A percentile compares a stretch with the other conserved stretches of the same genome.
phyloP scores from a whole-genome alignment of 225 moss, liverwort and hornwort genomes.

The Polytrichum commune region DNA sequence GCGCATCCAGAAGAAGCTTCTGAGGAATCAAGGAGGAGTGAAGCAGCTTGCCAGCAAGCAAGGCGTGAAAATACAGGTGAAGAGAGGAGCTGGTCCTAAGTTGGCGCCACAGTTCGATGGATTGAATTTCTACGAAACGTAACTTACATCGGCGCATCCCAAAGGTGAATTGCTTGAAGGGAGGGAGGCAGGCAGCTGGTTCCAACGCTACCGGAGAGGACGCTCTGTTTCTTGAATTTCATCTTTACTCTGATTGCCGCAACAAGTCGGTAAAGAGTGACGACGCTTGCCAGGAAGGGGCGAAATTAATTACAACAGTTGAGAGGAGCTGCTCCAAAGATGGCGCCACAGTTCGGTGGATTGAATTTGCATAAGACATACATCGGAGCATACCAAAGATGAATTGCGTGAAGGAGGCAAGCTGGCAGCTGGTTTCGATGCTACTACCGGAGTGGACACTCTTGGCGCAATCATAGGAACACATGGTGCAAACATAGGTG shows the following conservation, averaged over 20 bases:
- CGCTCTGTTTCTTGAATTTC: background rate
- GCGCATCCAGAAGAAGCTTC: background rate
- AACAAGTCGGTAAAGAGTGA: background rate
- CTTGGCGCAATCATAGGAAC: too few relatives aligned
- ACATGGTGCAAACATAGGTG: too few relatives aligned
- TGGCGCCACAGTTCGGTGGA: slow-evolving; percentile 50
- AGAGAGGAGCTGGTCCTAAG: slow-evolving; percentile 21
- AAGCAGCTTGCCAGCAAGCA: slow-evolving; percentile 3
- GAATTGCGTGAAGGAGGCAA: background rate
- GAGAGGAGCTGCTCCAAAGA: slow-evolving; percentile 22
- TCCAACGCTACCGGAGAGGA: background rate
- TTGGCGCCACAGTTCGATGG: slow-evolving; percentile 55
- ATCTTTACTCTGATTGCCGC: slow-evolving; percentile 20
- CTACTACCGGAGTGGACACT: too few relatives aligned
- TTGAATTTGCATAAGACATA: slow-evolving; percentile 52
- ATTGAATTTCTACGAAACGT: slow-evolving; percentile 53
- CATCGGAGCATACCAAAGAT: slow-evolving; percentile 30
- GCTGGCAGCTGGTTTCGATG: background rate
- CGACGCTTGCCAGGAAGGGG: background rate
- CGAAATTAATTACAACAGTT: background rate
- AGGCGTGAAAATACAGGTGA: slow-evolving; percentile 1
- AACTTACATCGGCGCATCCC: slow-evolving; percentile 18
- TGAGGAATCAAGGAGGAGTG: slow-evolving; percentile 7
- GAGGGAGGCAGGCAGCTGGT: background rate
- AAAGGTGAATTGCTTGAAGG: slow-evolving; percentile 9